These are phyloP conservation scores for Huntiella moniliformis DNA, from an alignment of 2,329 filamentous ascomycete species.

Conservation along the genomic window DNA sequence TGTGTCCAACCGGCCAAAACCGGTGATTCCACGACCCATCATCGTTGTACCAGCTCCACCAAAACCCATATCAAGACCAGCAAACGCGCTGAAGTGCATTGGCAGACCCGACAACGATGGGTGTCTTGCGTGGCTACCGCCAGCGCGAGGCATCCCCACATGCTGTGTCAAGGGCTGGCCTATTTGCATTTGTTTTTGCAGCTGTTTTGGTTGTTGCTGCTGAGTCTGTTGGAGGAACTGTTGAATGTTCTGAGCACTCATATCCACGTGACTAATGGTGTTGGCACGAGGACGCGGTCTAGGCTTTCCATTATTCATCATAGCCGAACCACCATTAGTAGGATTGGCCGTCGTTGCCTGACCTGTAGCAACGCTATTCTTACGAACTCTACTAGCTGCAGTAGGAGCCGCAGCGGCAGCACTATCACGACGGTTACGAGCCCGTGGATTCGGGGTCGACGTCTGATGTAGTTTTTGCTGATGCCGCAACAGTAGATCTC, in stretches of 20 bases:
- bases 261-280: constrained; percentile 87
- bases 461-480: constrained; percentile 98
- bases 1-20: too few species aligned
- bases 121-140: constrained; percentile 31
- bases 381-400: constrained; percentile 54
- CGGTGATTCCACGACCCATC: too few species aligned
- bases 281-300: constrained; percentile 60
- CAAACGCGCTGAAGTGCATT: too few species aligned
- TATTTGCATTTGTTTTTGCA: constrained; percentile 40
- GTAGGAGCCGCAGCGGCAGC: constrained; percentile 50
- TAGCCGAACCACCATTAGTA: constrained; percentile 35
- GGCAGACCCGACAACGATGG: constrained; percentile 54
- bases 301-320: background rate
- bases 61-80: too few species aligned
- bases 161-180: constrained; percentile 25
- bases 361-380: constrained; percentile 62
- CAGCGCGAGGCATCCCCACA: constrained; percentile 37
- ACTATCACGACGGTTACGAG: constrained; percentile 79
- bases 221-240: constrained; percentile 33
- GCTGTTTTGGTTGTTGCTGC: constrained; percentile 24
- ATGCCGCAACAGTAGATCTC: constrained; percentile 79
- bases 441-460: constrained; percentile 68
- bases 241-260: constrained; percentile 53
- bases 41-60: too few species aligned
- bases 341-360: constrained; percentile 29